These are phyloP conservation scores for Saturnispora hagleri DNA, from an alignment of 805 yeast genomes.

Conservation along the genomic window DNA sequence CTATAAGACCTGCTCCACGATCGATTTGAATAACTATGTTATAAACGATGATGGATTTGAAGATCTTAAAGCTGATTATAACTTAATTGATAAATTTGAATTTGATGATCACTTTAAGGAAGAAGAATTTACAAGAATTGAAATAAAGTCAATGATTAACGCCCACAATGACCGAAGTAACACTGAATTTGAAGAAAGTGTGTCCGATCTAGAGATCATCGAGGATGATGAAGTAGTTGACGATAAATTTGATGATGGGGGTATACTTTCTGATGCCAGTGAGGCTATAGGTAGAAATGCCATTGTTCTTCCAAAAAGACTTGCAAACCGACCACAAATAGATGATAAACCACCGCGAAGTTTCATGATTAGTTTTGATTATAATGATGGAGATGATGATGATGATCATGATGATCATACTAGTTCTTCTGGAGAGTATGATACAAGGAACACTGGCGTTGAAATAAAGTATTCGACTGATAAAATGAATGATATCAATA, in stretches of 20 bases:
- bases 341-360: conserved; percentile 28
- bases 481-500: background rate
- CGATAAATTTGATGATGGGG: conserved; percentile 4
- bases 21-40: conserved; percentile 38
- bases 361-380: conserved; percentile 23
- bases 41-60: conserved; percentile 36
- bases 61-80: conserved; percentile 29
- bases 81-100: conserved; percentile 19
- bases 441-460: background rate
- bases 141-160: conserved; percentile 15
- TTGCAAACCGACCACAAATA: conserved; percentile 18
- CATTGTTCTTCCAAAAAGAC: conserved; percentile 14
- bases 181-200: background rate
- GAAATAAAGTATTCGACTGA: background rate
- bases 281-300: background rate
- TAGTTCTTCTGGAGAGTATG: background rate
- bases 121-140: conserved; percentile 20
- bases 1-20: conserved; percentile 40
- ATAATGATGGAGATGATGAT: conserved; percentile 10
- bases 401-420: conserved; percentile 4
- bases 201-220: conserved; percentile 2
- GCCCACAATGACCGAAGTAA: background rate
- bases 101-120: conserved; percentile 21
- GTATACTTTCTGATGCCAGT: background rate
- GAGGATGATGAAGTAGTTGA: background rate